Evolutionary conservation across 2,329 filamentous ascomycete species (phyloP).

Genomic region (Trichoderma gracile): DNA sequence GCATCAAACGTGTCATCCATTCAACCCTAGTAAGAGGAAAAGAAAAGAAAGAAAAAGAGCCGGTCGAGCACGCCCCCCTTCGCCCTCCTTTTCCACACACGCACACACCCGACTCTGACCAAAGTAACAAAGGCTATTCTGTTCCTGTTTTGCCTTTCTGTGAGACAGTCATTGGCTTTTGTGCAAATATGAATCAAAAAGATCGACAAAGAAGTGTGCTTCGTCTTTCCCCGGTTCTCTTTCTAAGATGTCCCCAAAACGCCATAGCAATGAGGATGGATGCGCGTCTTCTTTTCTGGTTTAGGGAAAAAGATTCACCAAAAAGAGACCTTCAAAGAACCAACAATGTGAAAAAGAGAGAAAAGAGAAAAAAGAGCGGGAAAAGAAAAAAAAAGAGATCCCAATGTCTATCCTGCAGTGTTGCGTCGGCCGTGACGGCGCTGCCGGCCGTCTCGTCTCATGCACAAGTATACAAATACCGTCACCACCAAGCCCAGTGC

Average conservation of each 20-base stretch:
- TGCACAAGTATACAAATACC: constrained; percentile 46
- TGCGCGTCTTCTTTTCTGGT: constrained; percentile 27
- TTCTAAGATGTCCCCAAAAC: constrained; percentile 35
- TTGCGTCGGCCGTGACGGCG: constrained; percentile 29
- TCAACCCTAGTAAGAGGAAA: background rate
- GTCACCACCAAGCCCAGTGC: constrained; percentile 39
- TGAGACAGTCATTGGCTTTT: constrained; percentile 15
- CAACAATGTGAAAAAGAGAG: constrained; percentile 16
- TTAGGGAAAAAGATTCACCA: constrained; percentile 17
- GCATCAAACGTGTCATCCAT: constrained; percentile 9
- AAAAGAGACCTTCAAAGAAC: constrained; percentile 21
- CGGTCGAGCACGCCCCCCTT: background rate
- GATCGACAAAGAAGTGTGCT: constrained; percentile 10
- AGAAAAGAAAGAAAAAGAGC: background rate
- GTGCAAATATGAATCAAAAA: constrained; percentile 24
- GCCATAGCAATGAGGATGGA: constrained; percentile 36
- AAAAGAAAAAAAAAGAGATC: constrained; percentile 24
- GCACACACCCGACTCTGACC: constrained; percentile 2
- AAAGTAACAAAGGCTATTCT: constrained; percentile 3
- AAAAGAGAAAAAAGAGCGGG: constrained; percentile 20
- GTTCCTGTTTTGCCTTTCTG: constrained; percentile 1
- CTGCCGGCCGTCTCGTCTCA: constrained; percentile 33
- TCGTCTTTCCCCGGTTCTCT: constrained; percentile 24
- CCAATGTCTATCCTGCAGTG: constrained; percentile 34
- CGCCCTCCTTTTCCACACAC: background rate